A percentile compares a stretch with the other conserved stretches of the same genome.
Conservation (phyloP, 176 grass and related monocot species). For the Bolboschoenus planiculmis region DNA sequence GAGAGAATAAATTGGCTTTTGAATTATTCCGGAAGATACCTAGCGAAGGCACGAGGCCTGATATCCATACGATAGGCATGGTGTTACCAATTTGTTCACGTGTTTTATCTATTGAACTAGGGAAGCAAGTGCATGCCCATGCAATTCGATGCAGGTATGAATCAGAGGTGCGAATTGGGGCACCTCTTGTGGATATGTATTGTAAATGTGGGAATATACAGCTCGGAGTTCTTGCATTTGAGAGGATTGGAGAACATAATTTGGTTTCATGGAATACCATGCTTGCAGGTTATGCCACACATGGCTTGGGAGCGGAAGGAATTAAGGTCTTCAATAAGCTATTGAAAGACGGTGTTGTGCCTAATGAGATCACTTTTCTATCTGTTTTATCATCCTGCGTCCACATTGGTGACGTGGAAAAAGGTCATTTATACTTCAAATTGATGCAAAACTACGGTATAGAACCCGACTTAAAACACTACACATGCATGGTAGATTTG, state of each 20-base stretch:
- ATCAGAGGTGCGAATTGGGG: constrained; percentile 25
- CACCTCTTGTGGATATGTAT: constrained; percentile 30
- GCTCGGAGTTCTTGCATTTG: constrained; percentile 17
- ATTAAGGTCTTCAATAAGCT: constrained; percentile 23
- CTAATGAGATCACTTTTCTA: constrained; percentile 29
- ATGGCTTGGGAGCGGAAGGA: constrained; percentile 20
- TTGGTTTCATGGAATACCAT: constrained; percentile 31
- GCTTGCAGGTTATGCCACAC: constrained; percentile 21
- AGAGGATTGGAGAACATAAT: constrained; percentile 24
- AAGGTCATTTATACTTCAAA: constrained; percentile 27
- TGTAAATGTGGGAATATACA: constrained; percentile 20
- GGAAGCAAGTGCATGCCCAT: constrained; percentile 33
- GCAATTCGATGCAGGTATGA: constrained; percentile 29
- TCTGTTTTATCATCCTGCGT: constrained; percentile 28
- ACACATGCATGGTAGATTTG: constrained; percentile 33
- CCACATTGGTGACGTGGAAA: constrained; percentile 12
- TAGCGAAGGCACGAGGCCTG: constrained; percentile 8
- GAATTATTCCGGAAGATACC: constrained; percentile 2
- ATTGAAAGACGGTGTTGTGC: neutral
- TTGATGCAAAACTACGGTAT: constrained; percentile 20
- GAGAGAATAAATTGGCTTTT: constrained; percentile 27
- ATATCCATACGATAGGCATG: constrained; percentile 26
- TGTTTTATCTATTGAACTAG: constrained; percentile 20
- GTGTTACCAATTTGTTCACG: constrained; percentile 28
- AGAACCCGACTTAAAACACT: constrained; percentile 26